phyloP scores from a whole-genome alignment of 2,329 filamentous ascomycete genomes.

The Colletotrichum siamense region DNA sequence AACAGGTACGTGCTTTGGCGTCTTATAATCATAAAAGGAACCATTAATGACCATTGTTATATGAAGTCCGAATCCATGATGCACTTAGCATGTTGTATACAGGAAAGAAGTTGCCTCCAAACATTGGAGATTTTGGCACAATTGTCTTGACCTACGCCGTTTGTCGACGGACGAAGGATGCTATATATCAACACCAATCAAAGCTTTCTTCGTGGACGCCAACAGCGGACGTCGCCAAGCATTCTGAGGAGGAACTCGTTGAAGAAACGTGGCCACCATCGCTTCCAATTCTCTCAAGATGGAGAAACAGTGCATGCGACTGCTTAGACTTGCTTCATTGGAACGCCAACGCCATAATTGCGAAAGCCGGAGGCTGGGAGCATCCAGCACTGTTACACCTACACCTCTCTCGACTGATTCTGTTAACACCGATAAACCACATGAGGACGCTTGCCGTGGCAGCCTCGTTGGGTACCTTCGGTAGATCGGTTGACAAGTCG shows the following conservation, averaged over 20 bases:
- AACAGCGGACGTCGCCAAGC: conserved; percentile 1
- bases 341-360: conserved; percentile 58
- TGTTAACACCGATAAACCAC: conserved; percentile 53
- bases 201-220: conserved; percentile 33
- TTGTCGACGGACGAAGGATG: conserved; percentile 35
- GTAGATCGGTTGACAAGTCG: neutral
- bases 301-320: conserved; percentile 51
- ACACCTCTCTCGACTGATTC: conserved; percentile 56
- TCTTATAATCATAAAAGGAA: neutral
- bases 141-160: conserved; percentile 39
- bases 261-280: conserved; percentile 21
- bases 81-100: neutral
- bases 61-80: neutral
- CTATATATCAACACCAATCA: conserved; percentile 29
- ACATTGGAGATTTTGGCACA: conserved; percentile 28
- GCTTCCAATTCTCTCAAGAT: conserved; percentile 25
- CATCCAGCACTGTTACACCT: conserved; percentile 61
- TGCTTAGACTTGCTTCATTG: conserved; percentile 63
- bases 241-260: neutral
- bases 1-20: neutral
- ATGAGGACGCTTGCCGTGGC: conserved; percentile 42
- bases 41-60: neutral
- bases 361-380: conserved; percentile 53
- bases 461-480: conserved; percentile 14
- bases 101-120: neutral